These are phyloP conservation scores for Colletotrichum trifolii DNA, from an alignment of 2,329 filamentous ascomycete genomes.

Conservation along the genomic window DNA sequence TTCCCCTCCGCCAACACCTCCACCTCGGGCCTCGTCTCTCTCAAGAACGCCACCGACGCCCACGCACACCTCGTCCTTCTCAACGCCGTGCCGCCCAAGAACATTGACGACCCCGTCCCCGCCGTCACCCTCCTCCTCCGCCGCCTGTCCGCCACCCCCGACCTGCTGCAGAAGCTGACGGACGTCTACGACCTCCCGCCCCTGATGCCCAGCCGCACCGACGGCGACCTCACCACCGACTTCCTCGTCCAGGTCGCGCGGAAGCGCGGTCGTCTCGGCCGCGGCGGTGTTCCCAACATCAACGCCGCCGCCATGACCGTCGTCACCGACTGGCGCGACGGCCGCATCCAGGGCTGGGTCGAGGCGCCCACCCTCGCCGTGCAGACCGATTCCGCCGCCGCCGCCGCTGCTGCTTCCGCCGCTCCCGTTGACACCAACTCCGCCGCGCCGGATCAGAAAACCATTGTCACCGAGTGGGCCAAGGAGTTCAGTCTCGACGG, in stretches of 20 bases:
- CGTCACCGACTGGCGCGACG: slow-evolving; percentile 96
- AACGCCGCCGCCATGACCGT: slow-evolving; percentile 90
- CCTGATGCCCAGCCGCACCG: slow-evolving; percentile 72
- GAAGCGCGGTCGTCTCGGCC: slow-evolving; percentile 88
- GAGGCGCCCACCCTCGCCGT: slow-evolving; percentile 77
- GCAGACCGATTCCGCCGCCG: slow-evolving; percentile 45
- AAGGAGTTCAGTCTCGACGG: slow-evolving; percentile 96
- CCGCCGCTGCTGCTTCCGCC: slow-evolving; percentile 40
- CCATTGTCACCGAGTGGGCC: slow-evolving; percentile 93
- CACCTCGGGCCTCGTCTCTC: slow-evolving; percentile 54
- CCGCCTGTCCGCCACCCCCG: slow-evolving; percentile 77
- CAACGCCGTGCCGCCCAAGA: slow-evolving; percentile 92
- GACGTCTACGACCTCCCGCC: slow-evolving; percentile 87
- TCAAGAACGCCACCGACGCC: slow-evolving; percentile 74
- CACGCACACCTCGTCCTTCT: slow-evolving; percentile 88
- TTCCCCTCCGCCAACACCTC: slow-evolving; percentile 75
- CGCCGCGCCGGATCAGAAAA: slow-evolving; percentile 75
- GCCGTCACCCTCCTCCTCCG: slow-evolving; percentile 87
- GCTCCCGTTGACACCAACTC: slow-evolving; percentile 54
- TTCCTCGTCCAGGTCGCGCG: slow-evolving; percentile 95
- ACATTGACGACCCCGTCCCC: slow-evolving; percentile 91
- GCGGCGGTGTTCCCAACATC: slow-evolving; percentile 91
- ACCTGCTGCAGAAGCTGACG: slow-evolving; percentile 82
- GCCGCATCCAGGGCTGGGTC: slow-evolving; percentile 92
- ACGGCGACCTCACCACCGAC: slow-evolving; percentile 84